Percentiles rank a stretch among this genome's conserved stretches.
Evolutionary conservation across 805 yeast genomes (phyloP).

Genomic region (Wickerhamiella siamensis): DNA sequence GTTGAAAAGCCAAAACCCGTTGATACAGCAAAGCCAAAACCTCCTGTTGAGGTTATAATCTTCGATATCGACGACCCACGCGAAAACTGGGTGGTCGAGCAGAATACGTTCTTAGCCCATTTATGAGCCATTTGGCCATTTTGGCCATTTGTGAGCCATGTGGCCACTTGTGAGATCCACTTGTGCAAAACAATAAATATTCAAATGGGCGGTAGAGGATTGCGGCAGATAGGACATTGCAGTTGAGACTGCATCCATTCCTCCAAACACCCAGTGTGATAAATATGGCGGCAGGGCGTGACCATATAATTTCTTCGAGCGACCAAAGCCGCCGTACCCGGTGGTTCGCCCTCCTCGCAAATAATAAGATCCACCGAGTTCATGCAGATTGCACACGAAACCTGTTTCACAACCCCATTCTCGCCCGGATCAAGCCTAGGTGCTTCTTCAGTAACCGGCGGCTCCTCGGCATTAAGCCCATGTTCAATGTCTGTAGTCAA

Average conservation of each 20-base stretch:
- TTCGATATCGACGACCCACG: neutral
- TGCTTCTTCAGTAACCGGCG: slow-evolving; percentile 1
- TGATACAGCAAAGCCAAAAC: too few species aligned
- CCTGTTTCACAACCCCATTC: slow-evolving; percentile 11
- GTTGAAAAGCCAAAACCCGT: too few species aligned
- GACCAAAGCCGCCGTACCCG: slow-evolving; percentile 17
- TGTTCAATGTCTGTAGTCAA: slow-evolving; percentile 47
- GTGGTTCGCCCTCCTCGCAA: slow-evolving; percentile 3
- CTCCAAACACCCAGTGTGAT: slow-evolving; percentile 79
- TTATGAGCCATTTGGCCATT: too few species aligned
- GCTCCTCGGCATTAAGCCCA: slow-evolving; percentile 17
- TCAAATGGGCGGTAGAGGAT: slow-evolving; percentile 67
- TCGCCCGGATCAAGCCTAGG: neutral
- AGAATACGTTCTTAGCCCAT: neutral
- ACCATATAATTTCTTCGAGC: slow-evolving; percentile 31
- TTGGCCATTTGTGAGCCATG: too few species aligned
- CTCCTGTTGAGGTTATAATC: too few species aligned
- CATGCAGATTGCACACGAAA: slow-evolving; percentile 89
- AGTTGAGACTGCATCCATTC: slow-evolving; percentile 87
- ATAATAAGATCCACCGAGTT: slow-evolving; percentile 41
- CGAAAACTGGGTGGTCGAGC: neutral
- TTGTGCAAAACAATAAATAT: neutral
- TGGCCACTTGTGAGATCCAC: too few species aligned
- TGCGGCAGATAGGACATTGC: slow-evolving; percentile 89
- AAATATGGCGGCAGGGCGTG: slow-evolving; percentile 83